phyloP scores from a whole-genome alignment of 805 yeast genomes.

The Candida chauliodis region DNA sequence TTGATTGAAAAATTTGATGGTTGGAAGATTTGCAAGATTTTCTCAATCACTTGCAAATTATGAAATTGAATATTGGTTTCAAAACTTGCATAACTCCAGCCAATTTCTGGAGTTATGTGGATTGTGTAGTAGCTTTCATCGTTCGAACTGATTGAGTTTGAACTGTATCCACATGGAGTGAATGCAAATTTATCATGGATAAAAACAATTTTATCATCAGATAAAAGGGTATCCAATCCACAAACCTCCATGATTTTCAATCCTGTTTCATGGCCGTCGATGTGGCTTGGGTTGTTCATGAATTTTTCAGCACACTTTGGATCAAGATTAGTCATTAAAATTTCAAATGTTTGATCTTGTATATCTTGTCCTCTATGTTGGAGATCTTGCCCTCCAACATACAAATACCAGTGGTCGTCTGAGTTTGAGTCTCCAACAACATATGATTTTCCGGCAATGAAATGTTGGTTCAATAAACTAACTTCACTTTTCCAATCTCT shows the following conservation, averaged over 20 bases:
- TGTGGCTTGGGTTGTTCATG: slow-evolving; percentile 44
- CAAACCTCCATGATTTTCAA: slow-evolving; percentile 59
- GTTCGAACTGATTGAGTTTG: slow-evolving; percentile 69
- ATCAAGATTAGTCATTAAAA: slow-evolving; percentile 83
- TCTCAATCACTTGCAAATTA: slow-evolving; percentile 53
- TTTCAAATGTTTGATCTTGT: slow-evolving; percentile 77
- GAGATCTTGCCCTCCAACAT: slow-evolving; percentile 53
- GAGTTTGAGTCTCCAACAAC: slow-evolving; percentile 73
- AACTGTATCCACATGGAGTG: slow-evolving; percentile 92
- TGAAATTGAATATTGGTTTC: slow-evolving; percentile 76
- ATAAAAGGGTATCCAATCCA: slow-evolving; percentile 58
- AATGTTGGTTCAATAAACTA: slow-evolving; percentile 59
- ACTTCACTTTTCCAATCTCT: slow-evolving; percentile 83
- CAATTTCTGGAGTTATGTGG: slow-evolving; percentile 91
- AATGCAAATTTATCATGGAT: slow-evolving; percentile 85
- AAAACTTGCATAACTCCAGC: slow-evolving; percentile 95
- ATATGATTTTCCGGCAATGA: slow-evolving; percentile 59
- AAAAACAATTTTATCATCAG: slow-evolving; percentile 36
- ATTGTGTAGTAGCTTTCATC: slow-evolving; percentile 59
- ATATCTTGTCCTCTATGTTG: not conserved
- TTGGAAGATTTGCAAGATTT: slow-evolving; percentile 60
- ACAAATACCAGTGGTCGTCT: slow-evolving; percentile 89
- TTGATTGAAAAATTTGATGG: slow-evolving; percentile 72
- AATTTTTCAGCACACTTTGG: slow-evolving; percentile 56
- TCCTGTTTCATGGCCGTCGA: slow-evolving; percentile 81